These are phyloP conservation scores for Beauveria rudraprayagi DNA, from an alignment of 2,329 filamentous ascomycete genomes.

Conservation along the genomic window DNA sequence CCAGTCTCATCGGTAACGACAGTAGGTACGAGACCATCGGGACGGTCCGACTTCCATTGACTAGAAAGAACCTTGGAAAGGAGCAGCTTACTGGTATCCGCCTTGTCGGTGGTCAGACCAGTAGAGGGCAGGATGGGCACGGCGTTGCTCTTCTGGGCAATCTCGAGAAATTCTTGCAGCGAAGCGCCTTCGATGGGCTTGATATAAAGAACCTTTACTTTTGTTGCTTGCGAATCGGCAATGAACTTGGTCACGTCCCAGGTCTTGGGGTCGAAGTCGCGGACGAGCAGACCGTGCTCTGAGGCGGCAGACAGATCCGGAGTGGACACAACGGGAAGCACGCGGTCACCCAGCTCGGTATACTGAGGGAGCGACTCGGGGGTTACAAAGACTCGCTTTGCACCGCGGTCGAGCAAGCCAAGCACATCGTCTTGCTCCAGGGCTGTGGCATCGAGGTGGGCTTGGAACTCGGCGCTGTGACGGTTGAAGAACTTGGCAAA, in stretches of 20 bases:
- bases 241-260: constrained; percentile 36
- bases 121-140: constrained; percentile 70
- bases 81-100: constrained; percentile 44
- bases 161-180: constrained; percentile 38
- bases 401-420: constrained; percentile 75
- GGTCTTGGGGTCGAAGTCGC: constrained; percentile 39
- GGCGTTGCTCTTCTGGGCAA: constrained; percentile 43
- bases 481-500: constrained; percentile 39
- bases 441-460: constrained; percentile 69
- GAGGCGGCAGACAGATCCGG: constrained; percentile 38
- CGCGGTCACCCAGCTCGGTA: constrained; percentile 46
- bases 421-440: constrained; percentile 66
- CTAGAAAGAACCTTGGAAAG: constrained; percentile 66
- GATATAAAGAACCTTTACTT: constrained; percentile 41
- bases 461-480: constrained; percentile 44
- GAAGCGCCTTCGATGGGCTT: constrained; percentile 40
- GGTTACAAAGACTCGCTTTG: constrained; percentile 74
- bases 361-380: constrained; percentile 57
- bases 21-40: constrained; percentile 79
- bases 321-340: constrained; percentile 44
- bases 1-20: constrained; percentile 86
- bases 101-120: constrained; percentile 59
- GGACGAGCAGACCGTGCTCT: constrained; percentile 43
- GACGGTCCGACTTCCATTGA: constrained; percentile 71
- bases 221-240: constrained; percentile 36